Base-by-base conservation (phyloP, 345 rosid species). In the Acer yangbiense region DNA sequence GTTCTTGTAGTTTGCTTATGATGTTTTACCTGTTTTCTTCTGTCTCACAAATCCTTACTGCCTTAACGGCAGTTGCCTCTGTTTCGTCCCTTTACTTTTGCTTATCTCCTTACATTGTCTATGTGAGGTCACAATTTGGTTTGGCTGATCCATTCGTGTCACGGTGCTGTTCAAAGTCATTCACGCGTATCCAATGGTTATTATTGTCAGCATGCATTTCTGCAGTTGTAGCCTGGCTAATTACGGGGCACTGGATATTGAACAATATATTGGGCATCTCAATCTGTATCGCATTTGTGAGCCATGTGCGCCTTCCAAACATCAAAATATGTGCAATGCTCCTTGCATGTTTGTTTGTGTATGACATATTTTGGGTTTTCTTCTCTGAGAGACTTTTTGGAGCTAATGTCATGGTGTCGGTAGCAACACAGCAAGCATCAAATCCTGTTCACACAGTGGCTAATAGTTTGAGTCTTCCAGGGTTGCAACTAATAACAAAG, bases 351-450 rank as follows among this genome's bases (percentile, higher is more conserved):
- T 85, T 96, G 83, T 96, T 96, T 68, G 91, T 94, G 21, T 94
- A 96, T 72, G 99, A 96, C 85, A 94, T 96, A 67, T 96, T 96
- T 84, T 96, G 99, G 99, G 99, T 96, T 75, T 96, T 96, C 90
- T 96, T 89, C 88, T 94, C 99, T 20, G 98, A 96, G 88, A 94
- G 94, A 80, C 89, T 92, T 85, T 96, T 96, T 83, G 99, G 99
- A 79, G 97, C 95, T 77, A 96, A 94, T 65, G 99, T 96, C 76
- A 96, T 96, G 99, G 98, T 96, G n/a, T 87, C 98, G 0, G 99
- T 96, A 66, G 99, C 98, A 69, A 96, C 97, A 25, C 97, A 94
- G 69, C 95, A 92, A 81, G 99, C 99, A 41, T 91, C 95, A 32
- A 96, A 94, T 84, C 99, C 99, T 2, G 94, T 94, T 79, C 98